These are phyloP conservation scores for Hanseniaspora taiwanica DNA, from an alignment of 805 yeast genomes.

Conservation along the genomic window DNA sequence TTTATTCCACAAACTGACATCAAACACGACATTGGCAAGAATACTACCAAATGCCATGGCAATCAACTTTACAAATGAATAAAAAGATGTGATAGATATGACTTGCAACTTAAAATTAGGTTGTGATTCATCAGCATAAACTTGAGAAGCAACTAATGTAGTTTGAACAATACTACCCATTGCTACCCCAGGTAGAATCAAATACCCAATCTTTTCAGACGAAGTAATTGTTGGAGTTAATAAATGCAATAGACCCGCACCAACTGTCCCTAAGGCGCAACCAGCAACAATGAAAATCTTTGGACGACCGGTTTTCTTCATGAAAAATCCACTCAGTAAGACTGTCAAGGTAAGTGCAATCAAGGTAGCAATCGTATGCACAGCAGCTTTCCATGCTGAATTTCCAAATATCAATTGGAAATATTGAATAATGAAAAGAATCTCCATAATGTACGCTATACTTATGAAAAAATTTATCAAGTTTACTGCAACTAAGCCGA, in stretches of 20 bases:
- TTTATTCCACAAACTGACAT: conserved; percentile 11
- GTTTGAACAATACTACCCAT: conserved; percentile 26
- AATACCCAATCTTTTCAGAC: conserved; percentile 23
- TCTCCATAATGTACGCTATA: background rate
- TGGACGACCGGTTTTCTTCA: conserved; percentile 22
- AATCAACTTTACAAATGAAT: conserved; percentile 13
- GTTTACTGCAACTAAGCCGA: conserved; percentile 4
- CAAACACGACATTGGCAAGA: conserved; percentile 14
- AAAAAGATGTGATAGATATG: conserved; percentile 15
- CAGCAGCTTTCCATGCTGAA: conserved; percentile 11
- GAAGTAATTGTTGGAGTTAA: conserved; percentile 20
- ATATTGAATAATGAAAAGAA: conserved; percentile 4
- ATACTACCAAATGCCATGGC: conserved; percentile 18
- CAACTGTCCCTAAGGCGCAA: conserved; percentile 21
- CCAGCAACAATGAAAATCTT: conserved; percentile 26
- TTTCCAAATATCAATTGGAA: conserved; percentile 4
- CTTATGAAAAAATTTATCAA: conserved; percentile 1
- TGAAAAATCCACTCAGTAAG: conserved; percentile 17
- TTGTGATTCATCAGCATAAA: conserved; percentile 11
- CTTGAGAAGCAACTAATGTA: conserved; percentile 20
- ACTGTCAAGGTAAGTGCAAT: conserved; percentile 8
- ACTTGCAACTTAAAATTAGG: conserved; percentile 12
- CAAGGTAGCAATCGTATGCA: conserved; percentile 13
- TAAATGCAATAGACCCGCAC: conserved; percentile 24
- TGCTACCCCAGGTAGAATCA: conserved; percentile 27